A percentile compares a stretch with the other conserved stretches of the same genome.
These are phyloP conservation scores for Pichia sp. DNA, from an alignment of 1,139 yeast species.

Conservation along the genomic window DNA sequence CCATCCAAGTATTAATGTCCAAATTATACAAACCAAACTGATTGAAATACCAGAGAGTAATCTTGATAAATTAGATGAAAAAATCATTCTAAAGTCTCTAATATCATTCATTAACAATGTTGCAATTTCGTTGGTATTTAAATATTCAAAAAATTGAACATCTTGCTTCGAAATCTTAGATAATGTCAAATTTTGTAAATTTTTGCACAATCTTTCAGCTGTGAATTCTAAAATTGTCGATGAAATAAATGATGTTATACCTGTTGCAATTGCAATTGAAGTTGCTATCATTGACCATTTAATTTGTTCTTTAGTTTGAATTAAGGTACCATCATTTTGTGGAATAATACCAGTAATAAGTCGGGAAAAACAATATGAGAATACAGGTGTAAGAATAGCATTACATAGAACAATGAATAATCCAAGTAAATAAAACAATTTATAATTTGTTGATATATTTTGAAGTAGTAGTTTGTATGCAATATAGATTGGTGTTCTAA, in stretches of 20 bases:
- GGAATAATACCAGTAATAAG: conserved; percentile 54
- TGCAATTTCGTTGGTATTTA: conserved; percentile 51
- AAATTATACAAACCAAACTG: conserved; percentile 53
- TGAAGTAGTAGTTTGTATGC: conserved; percentile 6
- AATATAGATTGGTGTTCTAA: conserved; percentile 11
- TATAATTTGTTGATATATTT: conserved; percentile 9
- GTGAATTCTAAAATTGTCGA: conserved; percentile 45
- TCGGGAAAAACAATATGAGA: conserved; percentile 71
- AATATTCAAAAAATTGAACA: conserved; percentile 45
- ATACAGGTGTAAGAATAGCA: conserved; percentile 67
- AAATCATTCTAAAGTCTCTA: conserved; percentile 63
- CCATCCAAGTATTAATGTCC: conserved; percentile 88
- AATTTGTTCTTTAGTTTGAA: conserved; percentile 35
- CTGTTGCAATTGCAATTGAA: conserved; percentile 55
- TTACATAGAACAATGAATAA: conserved; percentile 45
- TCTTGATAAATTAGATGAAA: conserved; percentile 56
- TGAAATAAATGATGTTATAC: conserved; percentile 48
- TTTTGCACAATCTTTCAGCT: conserved; percentile 64
- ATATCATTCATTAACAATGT: conserved; percentile 74
- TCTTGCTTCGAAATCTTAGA: conserved; percentile 46
- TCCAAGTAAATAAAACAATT: conserved; percentile 37
- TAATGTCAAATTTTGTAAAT: conserved; percentile 48
- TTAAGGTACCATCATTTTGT: conserved; percentile 25
- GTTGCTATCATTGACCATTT: conserved; percentile 68
- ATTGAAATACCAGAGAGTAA: conserved; percentile 47